A percentile compares a stretch with the other conserved stretches of the same genome.
phyloP scores from a whole-genome alignment of 2,329 filamentous ascomycete genomes.

The Aureobasidium sp. region DNA sequence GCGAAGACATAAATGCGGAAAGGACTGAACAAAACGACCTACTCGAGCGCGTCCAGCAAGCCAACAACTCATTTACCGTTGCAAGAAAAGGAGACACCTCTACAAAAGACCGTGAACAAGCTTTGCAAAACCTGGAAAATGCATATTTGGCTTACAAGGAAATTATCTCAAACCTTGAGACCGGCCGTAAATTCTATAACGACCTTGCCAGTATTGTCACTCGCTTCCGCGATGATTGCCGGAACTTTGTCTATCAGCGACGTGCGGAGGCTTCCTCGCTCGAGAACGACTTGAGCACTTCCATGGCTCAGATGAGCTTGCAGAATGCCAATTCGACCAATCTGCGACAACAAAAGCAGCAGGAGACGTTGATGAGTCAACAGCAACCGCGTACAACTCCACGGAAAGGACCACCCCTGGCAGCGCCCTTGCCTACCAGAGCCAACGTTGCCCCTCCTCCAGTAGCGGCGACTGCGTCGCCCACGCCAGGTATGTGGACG shows the following conservation, averaged over 20 bases:
- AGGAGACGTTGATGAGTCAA: constrained; percentile 27
- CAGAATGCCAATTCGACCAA: constrained; percentile 36
- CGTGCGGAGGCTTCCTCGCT: constrained; percentile 72
- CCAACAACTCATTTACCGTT: constrained; percentile 70
- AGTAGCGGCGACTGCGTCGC: constrained; percentile 20
- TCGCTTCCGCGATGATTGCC: constrained; percentile 73
- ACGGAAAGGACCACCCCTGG: constrained; percentile 46
- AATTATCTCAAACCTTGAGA: constrained; percentile 84
- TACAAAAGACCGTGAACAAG: constrained; percentile 70
- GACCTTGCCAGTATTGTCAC: constrained; percentile 83
- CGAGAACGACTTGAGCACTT: constrained; percentile 58
- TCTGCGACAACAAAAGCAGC: constrained; percentile 39
- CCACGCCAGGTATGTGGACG: constrained; percentile 60
- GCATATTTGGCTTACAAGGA: constrained; percentile 97
- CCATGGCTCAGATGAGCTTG: constrained; percentile 54
- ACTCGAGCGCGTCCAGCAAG: constrained; percentile 60
- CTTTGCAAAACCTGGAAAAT: constrained; percentile 79
- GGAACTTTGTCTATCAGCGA: constrained; percentile 71
- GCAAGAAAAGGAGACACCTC: constrained; percentile 62
- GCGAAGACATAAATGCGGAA: constrained; percentile 60
- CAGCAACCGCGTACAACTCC: constrained; percentile 33
- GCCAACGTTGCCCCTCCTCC: constrained; percentile 23
- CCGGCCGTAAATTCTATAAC: constrained; percentile 93
- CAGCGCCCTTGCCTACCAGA: constrained; percentile 47
- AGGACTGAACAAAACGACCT: constrained; percentile 75